phyloP scores from a whole-genome alignment of 192 early-diverging fungal species.

The Thamnidium elegans region DNA sequence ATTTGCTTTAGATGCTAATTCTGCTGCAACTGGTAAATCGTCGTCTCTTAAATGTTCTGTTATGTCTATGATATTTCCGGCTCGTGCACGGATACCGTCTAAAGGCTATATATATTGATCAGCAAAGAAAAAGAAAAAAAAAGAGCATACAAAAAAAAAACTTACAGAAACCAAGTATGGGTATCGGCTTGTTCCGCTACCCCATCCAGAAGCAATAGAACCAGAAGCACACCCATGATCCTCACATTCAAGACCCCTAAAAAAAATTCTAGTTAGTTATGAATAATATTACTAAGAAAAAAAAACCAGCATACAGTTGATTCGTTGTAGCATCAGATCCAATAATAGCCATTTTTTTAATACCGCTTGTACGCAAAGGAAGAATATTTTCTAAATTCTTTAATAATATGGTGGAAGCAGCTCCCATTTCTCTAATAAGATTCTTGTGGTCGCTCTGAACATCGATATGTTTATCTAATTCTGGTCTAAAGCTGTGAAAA shows the following conservation, averaged over 20 bases:
- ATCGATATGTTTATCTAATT: conserved; percentile 15
- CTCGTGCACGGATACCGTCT: conserved; percentile 23
- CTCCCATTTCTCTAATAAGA: conserved; percentile 21
- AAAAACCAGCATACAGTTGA: conserved; percentile 6
- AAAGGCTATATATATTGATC: conserved; percentile 12
- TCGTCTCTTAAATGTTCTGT: conserved; percentile 10
- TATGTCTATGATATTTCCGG: conserved; percentile 19
- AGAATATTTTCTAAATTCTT: conserved; percentile 26
- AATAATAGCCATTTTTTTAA: conserved; percentile 27
- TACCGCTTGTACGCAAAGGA: conserved; percentile 4
- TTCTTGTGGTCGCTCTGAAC: conserved; percentile 27
- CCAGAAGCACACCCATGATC: conserved; percentile 28
- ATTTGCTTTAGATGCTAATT: conserved; percentile 37
- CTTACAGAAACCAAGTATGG: conserved; percentile 36
- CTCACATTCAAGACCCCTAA: conserved; percentile 26
- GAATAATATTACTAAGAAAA: neutral
- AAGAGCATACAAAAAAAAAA: neutral
- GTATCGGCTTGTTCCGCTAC: conserved; percentile 25
- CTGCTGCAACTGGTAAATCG: conserved; percentile 10
- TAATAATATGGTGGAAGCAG: conserved; percentile 26
- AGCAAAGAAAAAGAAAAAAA: neutral
- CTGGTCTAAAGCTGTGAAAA: conserved; percentile 23
- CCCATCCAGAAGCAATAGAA: conserved; percentile 31
- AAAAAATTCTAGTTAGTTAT: neutral
- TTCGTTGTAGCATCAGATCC: conserved; percentile 25